phyloP scores from a whole-genome alignment of 2,329 filamentous ascomycete species.

The Fusarium chuoi region DNA sequence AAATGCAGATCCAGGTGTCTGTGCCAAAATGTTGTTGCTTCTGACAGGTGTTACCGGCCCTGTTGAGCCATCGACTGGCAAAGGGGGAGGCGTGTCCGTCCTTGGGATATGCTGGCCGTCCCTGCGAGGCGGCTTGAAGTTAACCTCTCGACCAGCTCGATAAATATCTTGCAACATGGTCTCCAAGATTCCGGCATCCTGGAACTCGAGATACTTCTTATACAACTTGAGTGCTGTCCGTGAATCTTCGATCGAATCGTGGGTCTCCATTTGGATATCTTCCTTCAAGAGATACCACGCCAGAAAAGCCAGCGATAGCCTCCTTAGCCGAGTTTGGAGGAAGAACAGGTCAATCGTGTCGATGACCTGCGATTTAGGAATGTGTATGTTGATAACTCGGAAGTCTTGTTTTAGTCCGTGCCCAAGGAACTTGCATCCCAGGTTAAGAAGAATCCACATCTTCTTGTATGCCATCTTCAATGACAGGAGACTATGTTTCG shows the following conservation, averaged over 20 bases:
- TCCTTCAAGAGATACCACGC: conserved; percentile 92
- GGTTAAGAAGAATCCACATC: conserved; percentile 93
- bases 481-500: conserved; percentile 83
- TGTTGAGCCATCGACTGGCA: conserved; percentile 50
- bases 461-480: conserved; percentile 97
- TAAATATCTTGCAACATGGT: conserved; percentile 90
- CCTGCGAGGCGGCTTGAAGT: conserved; percentile 62
- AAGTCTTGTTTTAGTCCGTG: conserved; percentile 96
- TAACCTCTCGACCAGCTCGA: conserved; percentile 58
- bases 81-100: conserved; percentile 66
- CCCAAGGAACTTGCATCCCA: conserved; percentile 92
- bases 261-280: conserved; percentile 90
- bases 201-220: conserved; percentile 88
- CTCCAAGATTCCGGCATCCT: conserved; percentile 85
- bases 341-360: conserved; percentile 95
- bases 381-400: conserved; percentile 96
- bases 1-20: conserved; percentile 51
- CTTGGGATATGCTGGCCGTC: conserved; percentile 58
- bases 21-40: conserved; percentile 49
- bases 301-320: conserved; percentile 88
- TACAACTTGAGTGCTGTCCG: conserved; percentile 89
- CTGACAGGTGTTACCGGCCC: conserved; percentile 60
- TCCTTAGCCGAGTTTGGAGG: conserved; percentile 81
- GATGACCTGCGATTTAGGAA: conserved; percentile 88
- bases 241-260: conserved; percentile 96